Evolutionary conservation across 305 asterid species (phyloP), one percentile per base, ranked within the genome.

Genomic region (Lippia alba): DNA sequence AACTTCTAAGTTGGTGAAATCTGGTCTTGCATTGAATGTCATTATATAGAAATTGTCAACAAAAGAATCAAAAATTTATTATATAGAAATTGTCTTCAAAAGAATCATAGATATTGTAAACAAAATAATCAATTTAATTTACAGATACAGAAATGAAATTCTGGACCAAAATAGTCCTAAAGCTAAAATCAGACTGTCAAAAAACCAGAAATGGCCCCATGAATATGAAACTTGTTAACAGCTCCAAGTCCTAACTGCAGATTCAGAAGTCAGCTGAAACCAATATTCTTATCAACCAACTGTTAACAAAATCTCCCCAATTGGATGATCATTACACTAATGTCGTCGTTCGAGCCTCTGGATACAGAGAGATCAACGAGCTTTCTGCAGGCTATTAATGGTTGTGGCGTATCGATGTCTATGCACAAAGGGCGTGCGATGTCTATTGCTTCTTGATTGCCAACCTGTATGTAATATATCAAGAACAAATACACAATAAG

Each of bases 371-470:
- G 86, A 4, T 92, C 91, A 12, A 79, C 81, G 1, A 92, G 92
- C 75, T 80, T 82, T 78, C 77, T 86, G 69, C 96, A 92, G 0
- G 96, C 96, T 1, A 79, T 73, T 15, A 88, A 54, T 2, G 81
- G 76, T 61, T 71, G 78, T 0, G 85, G 85, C 60, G 79, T 75
- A 12, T 77, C 76, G 1, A 66, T 30, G 67, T 77, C 76, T 4
- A 76, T 6, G 62, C 88, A 85, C 14, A 79, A 64, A 5, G 85
- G 80, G 0, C 87, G 88, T 16, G 83, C 87, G 30, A 83, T 71
- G 62, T 90, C 96, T 59, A 88, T 20, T 0, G 94, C 98, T 80
- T 92, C 98, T 64, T 92, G 96, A 74, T 92, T 92, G 73, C 83
- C 76, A 46, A 92, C 94, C 96, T 89, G 81, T 50, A 76, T 89